These are phyloP conservation scores for Heritiera fomes DNA, from an alignment of 345 rosid species.

Conservation along the genomic window DNA sequence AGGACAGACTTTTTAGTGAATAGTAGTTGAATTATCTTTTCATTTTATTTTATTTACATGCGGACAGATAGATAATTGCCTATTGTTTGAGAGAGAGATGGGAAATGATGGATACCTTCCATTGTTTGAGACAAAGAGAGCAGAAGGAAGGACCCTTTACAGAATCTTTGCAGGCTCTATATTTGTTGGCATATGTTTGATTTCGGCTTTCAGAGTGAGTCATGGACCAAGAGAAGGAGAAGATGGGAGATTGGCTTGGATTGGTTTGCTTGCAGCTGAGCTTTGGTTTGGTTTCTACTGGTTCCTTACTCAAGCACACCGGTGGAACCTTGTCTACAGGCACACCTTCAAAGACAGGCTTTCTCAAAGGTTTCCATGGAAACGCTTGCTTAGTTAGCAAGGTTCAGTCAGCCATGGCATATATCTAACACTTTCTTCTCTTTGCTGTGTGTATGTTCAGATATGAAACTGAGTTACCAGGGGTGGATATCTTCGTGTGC, in stretches of 20 bases:
- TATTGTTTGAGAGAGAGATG: conserved; percentile 20
- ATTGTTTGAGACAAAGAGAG: conserved; percentile 42
- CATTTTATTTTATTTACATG: too few species aligned
- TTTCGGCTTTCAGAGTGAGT: conserved; percentile 35
- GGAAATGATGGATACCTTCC: conserved; percentile 16
- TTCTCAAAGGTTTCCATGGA: conserved; percentile 37
- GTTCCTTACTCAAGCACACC: conserved; percentile 42
- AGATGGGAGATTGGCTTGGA: conserved; percentile 45
- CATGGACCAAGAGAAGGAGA: conserved; percentile 30
- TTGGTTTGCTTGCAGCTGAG: conserved; percentile 51
- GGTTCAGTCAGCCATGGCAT: too few species aligned
- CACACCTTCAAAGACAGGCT: conserved; percentile 52
- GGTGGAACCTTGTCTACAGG: conserved; percentile 43
- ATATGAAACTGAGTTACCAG: conserved; percentile 37
- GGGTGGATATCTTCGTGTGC: conserved; percentile 56
- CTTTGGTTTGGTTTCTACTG: conserved; percentile 52
- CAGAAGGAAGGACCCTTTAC: conserved; percentile 26
- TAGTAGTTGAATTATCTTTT: too few species aligned
- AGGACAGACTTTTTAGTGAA: too few species aligned
- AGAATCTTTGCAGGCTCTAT: conserved; percentile 36
- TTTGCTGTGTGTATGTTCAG: conserved; percentile 19
- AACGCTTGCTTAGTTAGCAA: neutral
- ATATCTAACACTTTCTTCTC: neutral
- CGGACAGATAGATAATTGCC: neutral
- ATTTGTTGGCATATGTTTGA: conserved; percentile 33